Percentiles rank a stretch among this genome's conserved stretches.
Evolutionary conservation across 2,329 filamentous ascomycete genomes (phyloP).

Genomic region (Trichoderma sp.): DNA sequence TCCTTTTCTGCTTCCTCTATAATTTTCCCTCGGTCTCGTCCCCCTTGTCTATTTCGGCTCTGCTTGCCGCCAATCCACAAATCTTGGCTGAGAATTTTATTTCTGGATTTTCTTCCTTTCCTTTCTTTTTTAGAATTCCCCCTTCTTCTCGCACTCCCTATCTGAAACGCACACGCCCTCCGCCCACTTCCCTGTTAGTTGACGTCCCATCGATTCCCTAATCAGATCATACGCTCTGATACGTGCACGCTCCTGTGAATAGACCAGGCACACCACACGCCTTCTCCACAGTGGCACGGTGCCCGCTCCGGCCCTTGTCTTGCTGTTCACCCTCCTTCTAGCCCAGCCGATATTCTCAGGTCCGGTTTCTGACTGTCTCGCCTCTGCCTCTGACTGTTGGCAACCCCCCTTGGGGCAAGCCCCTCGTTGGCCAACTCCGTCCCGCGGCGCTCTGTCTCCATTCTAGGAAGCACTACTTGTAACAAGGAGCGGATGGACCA

Average conservation of each 20-base stretch:
- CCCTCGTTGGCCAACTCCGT: constrained; percentile 20
- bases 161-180: constrained; percentile 21
- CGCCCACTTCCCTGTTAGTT: constrained; percentile 20
- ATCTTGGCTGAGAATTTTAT: constrained; percentile 4
- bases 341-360: constrained; percentile 19
- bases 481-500: constrained; percentile 18
- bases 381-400: constrained; percentile 7
- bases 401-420: constrained; percentile 1
- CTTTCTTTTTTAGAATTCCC: neutral
- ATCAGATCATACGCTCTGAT: constrained; percentile 29
- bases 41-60: neutral
- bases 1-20: neutral
- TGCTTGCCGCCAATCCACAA: neutral
- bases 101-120: neutral
- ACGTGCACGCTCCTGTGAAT: constrained; percentile 22
- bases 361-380: constrained; percentile 18
- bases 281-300: constrained; percentile 27
- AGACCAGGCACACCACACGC: constrained; percentile 22
- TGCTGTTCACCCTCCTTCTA: constrained; percentile 17
- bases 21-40: neutral
- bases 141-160: constrained; percentile 11
- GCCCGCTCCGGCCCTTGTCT: constrained; percentile 27
- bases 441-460: constrained; percentile 17
- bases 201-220: constrained; percentile 26
- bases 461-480: constrained; percentile 21